Percentiles rank a stretch among this genome's conserved stretches.
These are phyloP conservation scores for Xylaria venustula DNA, from an alignment of 495 filamentous ascomycete genomes.

Conservation along the genomic window DNA sequence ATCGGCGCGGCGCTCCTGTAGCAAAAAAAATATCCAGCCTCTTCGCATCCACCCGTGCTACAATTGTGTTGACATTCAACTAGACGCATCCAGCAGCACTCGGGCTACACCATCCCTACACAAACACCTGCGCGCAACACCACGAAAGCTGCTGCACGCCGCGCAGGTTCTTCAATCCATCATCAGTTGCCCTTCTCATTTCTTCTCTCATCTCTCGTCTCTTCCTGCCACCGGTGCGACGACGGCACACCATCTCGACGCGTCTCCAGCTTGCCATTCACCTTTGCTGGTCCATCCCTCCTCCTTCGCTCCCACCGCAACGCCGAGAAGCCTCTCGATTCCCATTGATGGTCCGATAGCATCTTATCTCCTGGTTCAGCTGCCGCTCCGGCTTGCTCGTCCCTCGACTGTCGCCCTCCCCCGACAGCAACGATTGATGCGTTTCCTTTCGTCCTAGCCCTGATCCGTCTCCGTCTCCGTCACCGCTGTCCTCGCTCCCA, in stretches of 20 bases:
- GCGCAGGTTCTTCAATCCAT: background rate
- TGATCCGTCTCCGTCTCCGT: slow-evolving; percentile 15
- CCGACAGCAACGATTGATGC: background rate
- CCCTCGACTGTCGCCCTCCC: background rate
- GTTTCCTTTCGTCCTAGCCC: too few species aligned
- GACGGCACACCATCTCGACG: background rate
- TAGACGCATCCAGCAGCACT: background rate
- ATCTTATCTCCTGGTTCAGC: slow-evolving; percentile 36
- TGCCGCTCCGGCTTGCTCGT: slow-evolving; percentile 34
- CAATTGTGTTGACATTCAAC: background rate
- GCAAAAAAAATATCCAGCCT: slow-evolving; percentile 18
- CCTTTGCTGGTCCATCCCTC: background rate
- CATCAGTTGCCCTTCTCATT: background rate
- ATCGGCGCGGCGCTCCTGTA: background rate
- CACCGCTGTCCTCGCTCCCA: slow-evolving; percentile 12
- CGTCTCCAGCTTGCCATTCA: slow-evolving; percentile 5
- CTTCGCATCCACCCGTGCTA: background rate
- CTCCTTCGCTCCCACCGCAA: background rate
- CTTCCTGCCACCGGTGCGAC: background rate
- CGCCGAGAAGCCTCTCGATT: background rate
- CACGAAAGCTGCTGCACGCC: background rate
- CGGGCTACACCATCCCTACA: background rate
- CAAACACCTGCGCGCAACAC: background rate
- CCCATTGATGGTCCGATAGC: slow-evolving; percentile 31
- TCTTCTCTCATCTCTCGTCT: background rate